These are phyloP conservation scores for Podaxis sp. DNA, from an alignment of 768 basidiomycete species.

Conservation along the genomic window DNA sequence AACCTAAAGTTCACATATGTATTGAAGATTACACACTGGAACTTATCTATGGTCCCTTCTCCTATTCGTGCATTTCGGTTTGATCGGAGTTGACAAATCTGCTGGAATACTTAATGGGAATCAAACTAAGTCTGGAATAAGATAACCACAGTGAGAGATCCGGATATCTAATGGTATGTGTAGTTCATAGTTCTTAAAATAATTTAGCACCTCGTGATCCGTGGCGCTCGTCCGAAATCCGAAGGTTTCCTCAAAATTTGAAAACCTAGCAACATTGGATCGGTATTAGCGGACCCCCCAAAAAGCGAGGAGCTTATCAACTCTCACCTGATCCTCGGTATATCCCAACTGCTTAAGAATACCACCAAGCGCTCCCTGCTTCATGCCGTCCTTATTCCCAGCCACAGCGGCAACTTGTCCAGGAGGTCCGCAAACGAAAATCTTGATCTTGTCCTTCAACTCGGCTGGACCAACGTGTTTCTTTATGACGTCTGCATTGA, in stretches of 20 bases:
- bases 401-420: conserved; percentile 84
- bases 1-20: no score
- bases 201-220: not conserved
- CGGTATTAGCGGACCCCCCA: not conserved
- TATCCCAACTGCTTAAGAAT: conserved; percentile 88
- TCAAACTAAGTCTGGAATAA: no score
- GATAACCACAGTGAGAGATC: no score
- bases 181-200: not conserved
- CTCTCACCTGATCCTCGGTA: conserved; percentile 70
- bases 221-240: not conserved
- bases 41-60: no score
- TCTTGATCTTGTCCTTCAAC: conserved; percentile 74
- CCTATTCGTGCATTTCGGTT: no score
- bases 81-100: no score
- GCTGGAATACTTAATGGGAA: no score
- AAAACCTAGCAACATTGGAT: not conserved
- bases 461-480: conserved; percentile 63
- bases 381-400: conserved; percentile 84
- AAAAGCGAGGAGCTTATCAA: not conserved
- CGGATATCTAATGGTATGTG: not conserved
- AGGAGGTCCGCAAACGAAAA: conserved; percentile 90
- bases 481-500: conserved; percentile 69
- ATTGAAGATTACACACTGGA: no score
- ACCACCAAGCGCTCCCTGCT: conserved; percentile 81
- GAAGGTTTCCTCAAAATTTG: conserved; percentile 1